Percentiles rank a stretch among this genome's conserved stretches.
phyloP scores from a whole-genome alignment of 2,329 filamentous ascomycete species.

The Aspergillus fructus region DNA sequence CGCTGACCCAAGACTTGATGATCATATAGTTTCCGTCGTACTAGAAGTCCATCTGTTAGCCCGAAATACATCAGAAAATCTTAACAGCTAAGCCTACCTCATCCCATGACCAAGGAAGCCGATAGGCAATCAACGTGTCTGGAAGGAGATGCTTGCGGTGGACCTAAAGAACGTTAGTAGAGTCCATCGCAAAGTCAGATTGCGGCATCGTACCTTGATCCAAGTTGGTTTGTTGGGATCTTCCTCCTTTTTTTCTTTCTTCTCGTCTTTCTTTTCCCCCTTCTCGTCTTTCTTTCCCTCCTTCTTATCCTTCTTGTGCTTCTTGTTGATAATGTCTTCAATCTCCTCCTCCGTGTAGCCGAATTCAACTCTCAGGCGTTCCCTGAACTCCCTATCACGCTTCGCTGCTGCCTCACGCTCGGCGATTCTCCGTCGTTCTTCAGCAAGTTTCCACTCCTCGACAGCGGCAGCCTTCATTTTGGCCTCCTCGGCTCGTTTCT shows the following conservation, averaged over 20 bases:
- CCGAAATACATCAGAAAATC: no score
- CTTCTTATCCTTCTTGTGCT: constrained; percentile 31
- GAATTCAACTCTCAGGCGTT: constrained; percentile 40
- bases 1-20: constrained; percentile 71
- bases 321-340: constrained; percentile 41
- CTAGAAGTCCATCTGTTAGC: constrained; percentile 23
- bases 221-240: constrained; percentile 35
- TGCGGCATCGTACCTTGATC: constrained; percentile 38
- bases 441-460: constrained; percentile 36
- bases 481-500: constrained; percentile 29
- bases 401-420: constrained; percentile 35
- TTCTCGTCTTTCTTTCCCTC: constrained; percentile 34
- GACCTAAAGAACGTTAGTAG: constrained; percentile 30
- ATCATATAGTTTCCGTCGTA: constrained; percentile 67
- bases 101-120: constrained; percentile 48
- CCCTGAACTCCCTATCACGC: constrained; percentile 34
- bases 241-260: constrained; percentile 33
- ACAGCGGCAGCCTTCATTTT: constrained; percentile 43
- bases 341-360: constrained; percentile 44
- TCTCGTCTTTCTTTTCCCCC: constrained; percentile 37
- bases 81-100: constrained; percentile 33
- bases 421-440: constrained; percentile 26
- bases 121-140: constrained; percentile 47
- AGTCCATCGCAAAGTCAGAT: constrained; percentile 10
- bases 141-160: constrained; percentile 48